Evolutionary conservation across 371 early-diverging fungal genomes (phyloP), one percentile per base, ranked within the genome.

Genomic region (Mucor irregularis): DNA sequence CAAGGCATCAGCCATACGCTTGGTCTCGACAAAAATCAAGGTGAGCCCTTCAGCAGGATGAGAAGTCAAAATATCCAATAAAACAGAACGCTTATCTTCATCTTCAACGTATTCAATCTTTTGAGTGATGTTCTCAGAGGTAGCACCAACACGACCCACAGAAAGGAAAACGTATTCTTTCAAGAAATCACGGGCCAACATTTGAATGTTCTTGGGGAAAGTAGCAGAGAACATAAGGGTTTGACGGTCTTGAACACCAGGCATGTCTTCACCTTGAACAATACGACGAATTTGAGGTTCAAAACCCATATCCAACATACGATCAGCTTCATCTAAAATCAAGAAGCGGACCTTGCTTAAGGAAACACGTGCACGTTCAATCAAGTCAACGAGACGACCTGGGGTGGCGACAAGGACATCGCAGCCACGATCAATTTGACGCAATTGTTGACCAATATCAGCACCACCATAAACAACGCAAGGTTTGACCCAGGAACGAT

Each of bases 261-360:
- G 89, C 94, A 96, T 93, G 61, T 95, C 91, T 79, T 92, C 95
- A 62, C 89, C 70, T 76, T 95, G 91, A 31, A 98, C 97, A 64
- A 97, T 92, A 38, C 91, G 89, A 59, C 98, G 83, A 66, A 98
- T 97, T 76, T 97, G 98, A 45, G 94, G 93, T 77, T 97, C 97
- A 82, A 99, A 98, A 65, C 99, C 99, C 96, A 96, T 97, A 73
- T 98, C 99, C 56, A 96, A 82, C 92, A 97, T 94, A 67, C 98
- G 90, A 81, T 99, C 99, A 46, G 99, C 99, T 75, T 99, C 99
- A 73, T 99, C 99, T 28, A 99, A 79, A 19, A 99, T 95, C 30
- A 99, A 79, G 68, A 89, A 95, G 53, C 83, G 74, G 61, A 95
- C 77, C 56, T 76, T 72, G 28, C 74, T 67, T 37, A 96, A 82